Percentiles rank a stretch among this genome's conserved stretches.
Conservation (phyloP, 2,329 filamentous ascomycete genomes). For the Fusarium sp. region DNA sequence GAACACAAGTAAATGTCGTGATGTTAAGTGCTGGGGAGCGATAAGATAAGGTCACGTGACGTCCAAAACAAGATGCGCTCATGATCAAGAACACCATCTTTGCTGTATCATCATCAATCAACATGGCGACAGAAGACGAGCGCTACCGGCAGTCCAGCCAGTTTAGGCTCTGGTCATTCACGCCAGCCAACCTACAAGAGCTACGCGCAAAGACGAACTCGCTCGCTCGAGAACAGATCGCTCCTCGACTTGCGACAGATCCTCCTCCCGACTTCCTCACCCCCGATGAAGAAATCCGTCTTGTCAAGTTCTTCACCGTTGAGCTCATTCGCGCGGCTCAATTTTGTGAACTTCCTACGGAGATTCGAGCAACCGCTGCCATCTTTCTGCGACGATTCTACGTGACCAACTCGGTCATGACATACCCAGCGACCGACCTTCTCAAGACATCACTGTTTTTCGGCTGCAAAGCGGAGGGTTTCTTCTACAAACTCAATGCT, state of each 20-base stretch:
- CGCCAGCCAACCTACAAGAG: conserved; percentile 74
- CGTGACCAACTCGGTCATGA: conserved; percentile 94
- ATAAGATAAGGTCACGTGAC: conserved; percentile 33
- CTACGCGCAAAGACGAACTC: conserved; percentile 83
- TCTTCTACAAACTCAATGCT: conserved; percentile 72
- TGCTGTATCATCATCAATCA: conserved; percentile 35
- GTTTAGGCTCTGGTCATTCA: conserved; percentile 93
- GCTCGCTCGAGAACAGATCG: conserved; percentile 73
- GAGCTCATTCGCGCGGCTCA: conserved; percentile 67
- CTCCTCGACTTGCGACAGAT: conserved; percentile 63
- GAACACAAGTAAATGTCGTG: neutral
- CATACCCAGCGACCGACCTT: conserved; percentile 90
- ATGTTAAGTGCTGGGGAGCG: neutral
- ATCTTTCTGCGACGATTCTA: conserved; percentile 96
- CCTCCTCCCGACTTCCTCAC: conserved; percentile 81
- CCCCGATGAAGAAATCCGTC: conserved; percentile 81
- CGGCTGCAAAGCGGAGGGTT: conserved; percentile 90
- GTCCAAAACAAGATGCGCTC: neutral
- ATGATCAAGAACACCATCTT: conserved; percentile 1
- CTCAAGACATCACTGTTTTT: conserved; percentile 93
- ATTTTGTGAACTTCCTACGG: conserved; percentile 63
- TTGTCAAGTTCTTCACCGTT: conserved; percentile 81
- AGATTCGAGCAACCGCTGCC: conserved; percentile 75
- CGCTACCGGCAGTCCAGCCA: conserved; percentile 91
- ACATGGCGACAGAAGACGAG: conserved; percentile 86